Percentiles rank a stretch among this genome's conserved stretches.
These are phyloP conservation scores for Lumnitzera racemosa DNA, from an alignment of 345 rosid species.

Conservation along the genomic window DNA sequence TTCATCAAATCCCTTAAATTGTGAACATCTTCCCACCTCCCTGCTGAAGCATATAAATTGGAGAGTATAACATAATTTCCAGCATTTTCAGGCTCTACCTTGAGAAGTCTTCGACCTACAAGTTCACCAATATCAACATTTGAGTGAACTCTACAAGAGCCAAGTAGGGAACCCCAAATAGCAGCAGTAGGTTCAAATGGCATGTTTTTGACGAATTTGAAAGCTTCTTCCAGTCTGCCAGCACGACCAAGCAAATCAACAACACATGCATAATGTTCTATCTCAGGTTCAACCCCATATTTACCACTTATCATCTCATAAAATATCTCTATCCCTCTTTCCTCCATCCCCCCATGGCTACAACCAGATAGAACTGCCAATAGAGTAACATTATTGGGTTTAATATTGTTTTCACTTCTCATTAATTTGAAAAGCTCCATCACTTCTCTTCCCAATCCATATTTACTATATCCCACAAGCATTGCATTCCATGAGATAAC, in stretches of 20 bases:
- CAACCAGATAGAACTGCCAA: constrained; percentile 83
- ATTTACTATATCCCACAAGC: constrained; percentile 82
- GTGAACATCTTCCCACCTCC: constrained; percentile 82
- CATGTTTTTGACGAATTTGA: constrained; percentile 49
- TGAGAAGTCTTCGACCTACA: constrained; percentile 49
- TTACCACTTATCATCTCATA: constrained; percentile 39
- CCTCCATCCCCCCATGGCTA: constrained; percentile 87
- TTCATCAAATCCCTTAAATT: constrained; percentile 54
- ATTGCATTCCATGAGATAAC: constrained; percentile 76
- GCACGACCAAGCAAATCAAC: constrained; percentile 91
- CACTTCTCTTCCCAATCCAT: constrained; percentile 65
- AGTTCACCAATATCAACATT: constrained; percentile 56
- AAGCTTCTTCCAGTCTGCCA: constrained; percentile 65
- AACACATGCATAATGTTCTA: constrained; percentile 76
- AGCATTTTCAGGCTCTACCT: constrained; percentile 79
- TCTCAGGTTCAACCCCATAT: constrained; percentile 45
- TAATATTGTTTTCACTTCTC: constrained; percentile 56
- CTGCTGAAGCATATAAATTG: constrained; percentile 72
- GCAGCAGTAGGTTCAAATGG: constrained; percentile 73
- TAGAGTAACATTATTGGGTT: constrained; percentile 63
- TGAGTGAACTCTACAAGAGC: constrained; percentile 77
- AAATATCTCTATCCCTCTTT: constrained; percentile 58
- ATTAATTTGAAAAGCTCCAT: constrained; percentile 57
- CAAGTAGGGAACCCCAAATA: constrained; percentile 76
- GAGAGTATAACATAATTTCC: constrained; percentile 83